Evolutionary conservation across 495 filamentous ascomycete genomes (phyloP).

Genomic region (Neurospora hispaniola): DNA sequence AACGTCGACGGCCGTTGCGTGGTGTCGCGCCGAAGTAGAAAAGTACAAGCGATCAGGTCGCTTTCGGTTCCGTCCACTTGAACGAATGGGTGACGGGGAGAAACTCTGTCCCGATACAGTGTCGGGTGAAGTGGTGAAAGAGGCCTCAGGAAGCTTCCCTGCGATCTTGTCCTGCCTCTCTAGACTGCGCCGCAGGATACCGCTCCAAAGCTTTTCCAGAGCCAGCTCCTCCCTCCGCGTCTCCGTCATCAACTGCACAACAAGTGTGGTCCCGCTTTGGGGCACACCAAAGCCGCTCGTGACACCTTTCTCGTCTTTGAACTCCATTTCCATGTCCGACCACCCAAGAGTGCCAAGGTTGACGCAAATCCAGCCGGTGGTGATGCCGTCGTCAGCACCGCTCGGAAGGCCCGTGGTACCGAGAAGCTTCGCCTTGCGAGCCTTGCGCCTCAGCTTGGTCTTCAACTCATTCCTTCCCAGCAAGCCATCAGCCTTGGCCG

Average conservation of each 20-base stretch:
- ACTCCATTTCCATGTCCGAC: slow-evolving; percentile 29
- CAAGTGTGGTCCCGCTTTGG: slow-evolving; percentile 47
- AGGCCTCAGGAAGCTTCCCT: neutral
- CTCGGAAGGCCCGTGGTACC: slow-evolving; percentile 40
- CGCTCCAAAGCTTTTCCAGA: slow-evolving; percentile 71
- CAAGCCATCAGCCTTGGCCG: slow-evolving; percentile 74
- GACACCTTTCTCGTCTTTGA: slow-evolving; percentile 32
- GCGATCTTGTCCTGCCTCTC: slow-evolving; percentile 4
- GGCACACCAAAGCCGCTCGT: slow-evolving; percentile 68
- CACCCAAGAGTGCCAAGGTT: slow-evolving; percentile 64
- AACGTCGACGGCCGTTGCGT: neutral
- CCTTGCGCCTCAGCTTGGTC: slow-evolving; percentile 67
- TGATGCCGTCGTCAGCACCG: slow-evolving; percentile 64
- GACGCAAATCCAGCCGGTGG: slow-evolving; percentile 92
- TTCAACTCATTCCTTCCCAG: slow-evolving; percentile 87
- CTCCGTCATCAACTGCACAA: slow-evolving; percentile 86
- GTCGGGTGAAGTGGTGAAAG: neutral
- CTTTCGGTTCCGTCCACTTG: neutral
- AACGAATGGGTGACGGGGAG: neutral
- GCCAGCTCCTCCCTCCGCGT: slow-evolving; percentile 73
- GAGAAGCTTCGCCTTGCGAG: slow-evolving; percentile 65
- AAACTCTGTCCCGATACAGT: neutral
- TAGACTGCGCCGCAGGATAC: slow-evolving; percentile 12
- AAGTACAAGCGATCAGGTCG: slow-evolving; percentile 10
- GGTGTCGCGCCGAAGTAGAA: slow-evolving; percentile 12